phyloP scores from a whole-genome alignment of 2,329 filamentous ascomycete genomes.

The Pseudocercospora macadamiae region DNA sequence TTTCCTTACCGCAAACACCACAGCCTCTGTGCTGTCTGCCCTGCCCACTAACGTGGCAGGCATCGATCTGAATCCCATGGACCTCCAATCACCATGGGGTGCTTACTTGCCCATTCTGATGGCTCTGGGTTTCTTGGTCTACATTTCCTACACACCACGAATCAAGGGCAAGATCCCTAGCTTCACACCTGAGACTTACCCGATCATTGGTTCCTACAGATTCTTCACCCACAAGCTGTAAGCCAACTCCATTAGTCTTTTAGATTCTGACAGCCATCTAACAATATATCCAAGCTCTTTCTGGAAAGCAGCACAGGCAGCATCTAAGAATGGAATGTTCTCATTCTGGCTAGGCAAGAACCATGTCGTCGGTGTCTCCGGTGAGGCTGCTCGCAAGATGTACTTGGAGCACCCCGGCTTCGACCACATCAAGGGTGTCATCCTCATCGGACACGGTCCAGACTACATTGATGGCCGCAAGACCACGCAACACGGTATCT shows the following conservation, averaged over 20 bases:
- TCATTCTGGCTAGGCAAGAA: constrained; percentile 22
- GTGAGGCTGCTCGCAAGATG: constrained; percentile 19
- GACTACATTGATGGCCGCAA: constrained; percentile 13
- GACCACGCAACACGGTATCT: constrained; percentile 8
- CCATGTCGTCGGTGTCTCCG: constrained; percentile 19
- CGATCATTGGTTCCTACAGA: constrained; percentile 17
- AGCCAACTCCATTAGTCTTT: neutral
- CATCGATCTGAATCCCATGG: constrained; percentile 3
- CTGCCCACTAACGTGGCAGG: constrained; percentile 1
- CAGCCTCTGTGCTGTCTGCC: constrained; percentile 1
- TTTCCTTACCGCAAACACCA: neutral
- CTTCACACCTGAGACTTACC: constrained; percentile 16
- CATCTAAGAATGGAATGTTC: constrained; percentile 20
- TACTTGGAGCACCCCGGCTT: constrained; percentile 16
- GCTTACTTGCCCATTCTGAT: neutral
- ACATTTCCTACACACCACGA: constrained; percentile 1
- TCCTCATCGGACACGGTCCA: constrained; percentile 17
- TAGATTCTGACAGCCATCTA: neutral
- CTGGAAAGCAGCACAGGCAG: constrained; percentile 7
- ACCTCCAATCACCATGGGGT: constrained; percentile 2
- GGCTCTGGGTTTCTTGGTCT: constrained; percentile 1
- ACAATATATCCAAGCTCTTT: constrained; percentile 1
- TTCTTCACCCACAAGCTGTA: constrained; percentile 5
- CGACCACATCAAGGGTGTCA: constrained; percentile 14
- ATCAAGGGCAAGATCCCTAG: constrained; percentile 11